Evolutionary conservation across 2,329 filamentous ascomycete genomes (phyloP), one percentile per base, ranked within the genome.

Genomic region (Monilinia polystroma): DNA sequence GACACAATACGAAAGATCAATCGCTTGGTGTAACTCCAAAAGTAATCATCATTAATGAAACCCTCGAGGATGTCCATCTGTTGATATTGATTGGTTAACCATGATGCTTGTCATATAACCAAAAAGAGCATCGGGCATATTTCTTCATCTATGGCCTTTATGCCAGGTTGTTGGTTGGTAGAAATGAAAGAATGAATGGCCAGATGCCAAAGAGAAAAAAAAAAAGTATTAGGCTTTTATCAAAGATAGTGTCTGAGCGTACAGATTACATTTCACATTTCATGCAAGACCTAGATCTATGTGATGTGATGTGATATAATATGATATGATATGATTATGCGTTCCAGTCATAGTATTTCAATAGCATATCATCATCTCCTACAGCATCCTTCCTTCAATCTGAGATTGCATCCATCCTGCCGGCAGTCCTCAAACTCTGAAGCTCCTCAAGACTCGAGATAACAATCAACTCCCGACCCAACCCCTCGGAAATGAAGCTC

Each of bases 401-500:
- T 35, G 32, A 35, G 32, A 35, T 35, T 35, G 32, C 32, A 35
- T 35, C 45, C 18, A 20, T 47, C 18, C 6, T 7, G 20, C 6
- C 6, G 18, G 16, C 45, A 49, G 20, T 49, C 45, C 45, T 49
- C 45, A n/a, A 51, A 51, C n/a, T 51, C 47, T n/a, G 47, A 23
- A 51, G 4, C 47, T 51, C n/a, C 47, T 51, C n/a, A 51, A 51
- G n/a, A 51, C 47, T 51, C 47, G 23, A 51, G 47, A 16, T 10
- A 32, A 54, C 29, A 29, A 32, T 23, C 56, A 58, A 59, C 56
- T 59, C 41, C 41, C 57, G 29, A 59, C 14, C 57, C 43, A 35
- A 23, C 20, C 43, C 57, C 5, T 49, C 57, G 57, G 29, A 49
- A 60, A 49, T 60, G 43, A 60, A 35, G 1, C 57, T 59, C 57